Conservation (phyloP, 1,284 basidiomycete genomes). For the Cryptococcus neoformans region DNA sequence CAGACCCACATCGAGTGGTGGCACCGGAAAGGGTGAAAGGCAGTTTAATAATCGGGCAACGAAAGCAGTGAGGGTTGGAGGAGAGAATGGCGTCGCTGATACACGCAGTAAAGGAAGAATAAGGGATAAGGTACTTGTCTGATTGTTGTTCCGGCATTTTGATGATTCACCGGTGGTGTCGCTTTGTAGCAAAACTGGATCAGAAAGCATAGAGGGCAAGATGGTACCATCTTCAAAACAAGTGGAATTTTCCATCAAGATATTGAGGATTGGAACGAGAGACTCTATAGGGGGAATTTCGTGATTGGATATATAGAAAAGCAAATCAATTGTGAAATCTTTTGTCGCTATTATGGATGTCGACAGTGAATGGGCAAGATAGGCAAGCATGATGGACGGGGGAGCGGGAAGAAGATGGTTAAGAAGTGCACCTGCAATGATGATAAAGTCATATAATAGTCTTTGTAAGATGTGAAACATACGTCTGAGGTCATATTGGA, state of each 20-base stretch:
- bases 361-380: conserved; percentile 28
- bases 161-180: neutral
- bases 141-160: neutral
- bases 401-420: conserved; percentile 3
- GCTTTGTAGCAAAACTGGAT: neutral
- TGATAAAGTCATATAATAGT: neutral
- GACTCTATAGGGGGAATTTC: conserved; percentile 7
- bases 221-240: conserved; percentile 15
- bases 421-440: neutral
- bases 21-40: conserved; percentile 36
- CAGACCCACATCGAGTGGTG: conserved; percentile 40
- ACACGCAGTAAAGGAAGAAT: conserved; percentile 34
- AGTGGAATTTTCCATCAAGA: conserved; percentile 20
- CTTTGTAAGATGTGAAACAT: neutral
- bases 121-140: conserved; percentile 26
- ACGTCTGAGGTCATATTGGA: too few species aligned
- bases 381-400: conserved; percentile 28
- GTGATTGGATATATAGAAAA: conserved; percentile 19
- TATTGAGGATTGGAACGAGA: conserved; percentile 19
- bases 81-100: conserved; percentile 14
- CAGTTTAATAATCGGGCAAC: conserved; percentile 21
- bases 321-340: conserved; percentile 21
- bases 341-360: conserved; percentile 18
- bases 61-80: conserved; percentile 14
- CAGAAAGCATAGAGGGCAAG: neutral